phyloP scores from a whole-genome alignment of 78 protist genomes.

The Parvularia atlantis region DNA sequence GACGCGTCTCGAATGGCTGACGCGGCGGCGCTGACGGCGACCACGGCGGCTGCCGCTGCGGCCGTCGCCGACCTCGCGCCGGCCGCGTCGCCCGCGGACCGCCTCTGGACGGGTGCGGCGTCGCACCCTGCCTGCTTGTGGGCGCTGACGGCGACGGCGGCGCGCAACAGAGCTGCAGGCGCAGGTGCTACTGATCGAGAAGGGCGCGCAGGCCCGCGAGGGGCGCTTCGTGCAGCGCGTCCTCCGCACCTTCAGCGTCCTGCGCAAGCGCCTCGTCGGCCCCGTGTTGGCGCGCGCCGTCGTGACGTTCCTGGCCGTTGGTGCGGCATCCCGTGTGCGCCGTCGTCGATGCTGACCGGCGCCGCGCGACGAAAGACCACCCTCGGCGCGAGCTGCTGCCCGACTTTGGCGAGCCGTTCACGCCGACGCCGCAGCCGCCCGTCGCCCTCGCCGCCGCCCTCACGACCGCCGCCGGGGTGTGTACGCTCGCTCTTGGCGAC shows the following conservation, averaged over 20 bases:
- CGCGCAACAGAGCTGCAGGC: conserved; percentile 9
- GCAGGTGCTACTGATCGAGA: conserved; percentile 30
- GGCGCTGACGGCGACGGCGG: too few relatives aligned
- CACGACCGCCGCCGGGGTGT: background rate
- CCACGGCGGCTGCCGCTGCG: too few relatives aligned
- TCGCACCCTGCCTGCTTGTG: too few relatives aligned
- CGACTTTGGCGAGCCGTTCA: background rate
- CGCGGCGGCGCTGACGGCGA: too few relatives aligned
- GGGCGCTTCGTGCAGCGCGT: conserved; percentile 42
- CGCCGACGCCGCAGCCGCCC: background rate
- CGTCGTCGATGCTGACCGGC: conserved; percentile 2
- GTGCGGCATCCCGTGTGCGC: too few relatives aligned
- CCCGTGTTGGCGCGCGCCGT: conserved; percentile 18
- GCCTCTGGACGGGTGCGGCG: too few relatives aligned
- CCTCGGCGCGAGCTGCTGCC: too few relatives aligned
- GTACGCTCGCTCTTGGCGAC: background rate
- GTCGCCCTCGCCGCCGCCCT: background rate
- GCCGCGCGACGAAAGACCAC: background rate
- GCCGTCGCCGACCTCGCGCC: too few relatives aligned
- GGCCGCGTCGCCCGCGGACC: too few relatives aligned
- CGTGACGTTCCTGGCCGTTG: background rate
- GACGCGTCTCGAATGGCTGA: too few relatives aligned
- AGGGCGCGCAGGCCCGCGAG: conserved; percentile 35
- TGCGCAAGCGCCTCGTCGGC: conserved; percentile 28
- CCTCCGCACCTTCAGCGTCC: conserved; percentile 24